Conservation (phyloP, 2,329 filamentous ascomycete genomes). For the Aurifilum marmelostoma region DNA sequence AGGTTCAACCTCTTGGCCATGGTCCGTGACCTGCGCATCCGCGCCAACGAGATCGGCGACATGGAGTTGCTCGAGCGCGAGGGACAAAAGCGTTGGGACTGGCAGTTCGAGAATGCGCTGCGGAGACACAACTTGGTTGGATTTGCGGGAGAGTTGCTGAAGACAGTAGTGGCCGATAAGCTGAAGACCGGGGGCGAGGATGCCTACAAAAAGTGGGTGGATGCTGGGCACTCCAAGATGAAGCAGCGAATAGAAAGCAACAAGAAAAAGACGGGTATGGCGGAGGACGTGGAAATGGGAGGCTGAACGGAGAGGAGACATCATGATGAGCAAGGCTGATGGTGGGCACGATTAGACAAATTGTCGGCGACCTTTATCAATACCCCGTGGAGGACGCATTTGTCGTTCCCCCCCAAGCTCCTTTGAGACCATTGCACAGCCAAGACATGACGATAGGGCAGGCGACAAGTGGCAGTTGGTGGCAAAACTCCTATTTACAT, state of each 20-base stretch:
- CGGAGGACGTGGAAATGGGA: conserved; percentile 39
- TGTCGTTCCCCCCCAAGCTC: background rate
- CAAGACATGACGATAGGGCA: background rate
- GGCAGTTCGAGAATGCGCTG: conserved; percentile 94
- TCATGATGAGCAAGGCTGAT: background rate
- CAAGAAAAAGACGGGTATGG: conserved; percentile 36
- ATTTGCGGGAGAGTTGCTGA: conserved; percentile 87
- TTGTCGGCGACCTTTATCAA: conserved; percentile 12
- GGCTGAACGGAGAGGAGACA: conserved; percentile 28
- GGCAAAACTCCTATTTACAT: background rate
- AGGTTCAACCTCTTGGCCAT: conserved; percentile 95
- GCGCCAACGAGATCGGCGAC: conserved; percentile 82
- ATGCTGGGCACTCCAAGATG: conserved; percentile 51
- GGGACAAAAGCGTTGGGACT: conserved; percentile 80
- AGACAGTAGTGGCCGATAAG: conserved; percentile 79
- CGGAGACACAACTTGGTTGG: conserved; percentile 94
- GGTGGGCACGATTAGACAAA: conserved; percentile 12
- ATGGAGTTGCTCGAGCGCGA: conserved; percentile 76
- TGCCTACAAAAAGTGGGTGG: conserved; percentile 74
- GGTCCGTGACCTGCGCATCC: conserved; percentile 78
- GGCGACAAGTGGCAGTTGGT: background rate
- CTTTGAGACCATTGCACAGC: background rate
- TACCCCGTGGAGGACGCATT: conserved; percentile 15
- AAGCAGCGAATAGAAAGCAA: conserved; percentile 39
- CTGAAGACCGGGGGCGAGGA: conserved; percentile 64